A percentile compares a stretch with the other conserved stretches of the same genome.
phyloP scores from a whole-genome alignment of 306 rosid species.

The Nissolia schottii region DNA sequence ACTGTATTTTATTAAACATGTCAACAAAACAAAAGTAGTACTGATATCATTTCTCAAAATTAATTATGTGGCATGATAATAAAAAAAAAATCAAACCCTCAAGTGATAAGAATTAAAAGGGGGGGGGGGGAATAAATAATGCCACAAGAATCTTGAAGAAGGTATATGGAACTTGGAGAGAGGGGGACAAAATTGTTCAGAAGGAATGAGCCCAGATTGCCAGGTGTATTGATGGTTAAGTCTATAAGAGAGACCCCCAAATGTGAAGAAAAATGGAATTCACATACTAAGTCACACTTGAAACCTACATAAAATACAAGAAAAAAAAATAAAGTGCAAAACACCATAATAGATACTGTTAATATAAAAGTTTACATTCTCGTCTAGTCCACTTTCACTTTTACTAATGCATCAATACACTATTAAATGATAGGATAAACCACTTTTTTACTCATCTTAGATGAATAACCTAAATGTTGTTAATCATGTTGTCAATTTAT shows the following conservation, averaged over 20 bases:
- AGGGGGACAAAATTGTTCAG: slow-evolving; percentile 22
- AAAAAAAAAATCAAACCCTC: background rate
- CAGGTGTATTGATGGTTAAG: slow-evolving; percentile 19
- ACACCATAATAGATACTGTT: too few species aligned
- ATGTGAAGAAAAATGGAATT: background rate
- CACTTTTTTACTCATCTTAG: too few species aligned
- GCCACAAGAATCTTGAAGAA: slow-evolving; percentile 14
- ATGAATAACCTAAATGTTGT: too few species aligned
- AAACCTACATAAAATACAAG: background rate
- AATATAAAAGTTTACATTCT: too few species aligned
- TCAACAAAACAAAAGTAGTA: too few species aligned
- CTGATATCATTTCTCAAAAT: too few species aligned
- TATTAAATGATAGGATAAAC: too few species aligned
- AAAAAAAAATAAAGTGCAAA: background rate
- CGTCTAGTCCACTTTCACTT: too few species aligned
- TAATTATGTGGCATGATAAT: too few species aligned
- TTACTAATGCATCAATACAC: too few species aligned
- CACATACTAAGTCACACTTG: slow-evolving; percentile 12
- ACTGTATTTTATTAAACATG: too few species aligned
- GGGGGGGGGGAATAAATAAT: background rate
- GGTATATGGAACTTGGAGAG: background rate
- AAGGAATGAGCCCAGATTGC: slow-evolving; percentile 20
- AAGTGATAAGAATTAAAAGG: background rate
- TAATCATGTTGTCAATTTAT: too few species aligned
- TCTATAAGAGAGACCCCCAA: background rate